Base-by-base conservation (phyloP, 768 basidiomycete genomes). In the Auricularia sp. region DNA sequence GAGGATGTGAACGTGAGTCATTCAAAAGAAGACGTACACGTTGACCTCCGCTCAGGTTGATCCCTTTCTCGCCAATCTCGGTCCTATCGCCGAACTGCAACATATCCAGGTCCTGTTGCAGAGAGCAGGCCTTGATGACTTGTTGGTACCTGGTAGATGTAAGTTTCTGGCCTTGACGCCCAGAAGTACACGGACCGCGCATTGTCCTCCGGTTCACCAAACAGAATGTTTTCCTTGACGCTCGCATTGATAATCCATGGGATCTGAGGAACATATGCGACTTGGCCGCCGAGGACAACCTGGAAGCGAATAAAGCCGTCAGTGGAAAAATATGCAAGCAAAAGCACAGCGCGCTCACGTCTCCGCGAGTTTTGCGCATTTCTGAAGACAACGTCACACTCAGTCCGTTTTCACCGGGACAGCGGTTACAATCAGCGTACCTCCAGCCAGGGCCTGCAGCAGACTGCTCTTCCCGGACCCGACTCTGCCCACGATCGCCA, bases 21-120 rank as follows among this genome's bases (percentile, higher is more conserved):
- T 21, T 10, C 18, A 51, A 18, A 21, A 51, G 10, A 51, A 51
- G 3, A 36, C 47, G 29, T 62, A 73, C 74, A 67, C 76, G 77
- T 62, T 79, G 75, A 11, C 78, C 77, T 62, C 77, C 72, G 56
- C 29, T 33, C 43, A 86, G 74, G 72, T 84, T 87, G 67, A 87
- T 85, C 0, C 90, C 91, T 70, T 87, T 87, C 74, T 93, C 90
- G 33, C 88, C 88, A 58, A 90, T 86, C 72, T 87, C 84, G 0
- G 87, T 88, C 42, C 77, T 67, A 71, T 90, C 86, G 3, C 87
- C 87, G 60, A 88, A 74, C 0, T 89, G 85, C 10, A 93, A 77
- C 66, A 89, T 82, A 42, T 84, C 82, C 2, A 93, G 76, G 72
- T 93, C 91, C 36, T 83, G 84, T 64, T 83, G 80, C 58, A 93